These are phyloP conservation scores for Monilinia laxa DNA, from an alignment of 2,329 filamentous ascomycete genomes.

Conservation along the genomic window DNA sequence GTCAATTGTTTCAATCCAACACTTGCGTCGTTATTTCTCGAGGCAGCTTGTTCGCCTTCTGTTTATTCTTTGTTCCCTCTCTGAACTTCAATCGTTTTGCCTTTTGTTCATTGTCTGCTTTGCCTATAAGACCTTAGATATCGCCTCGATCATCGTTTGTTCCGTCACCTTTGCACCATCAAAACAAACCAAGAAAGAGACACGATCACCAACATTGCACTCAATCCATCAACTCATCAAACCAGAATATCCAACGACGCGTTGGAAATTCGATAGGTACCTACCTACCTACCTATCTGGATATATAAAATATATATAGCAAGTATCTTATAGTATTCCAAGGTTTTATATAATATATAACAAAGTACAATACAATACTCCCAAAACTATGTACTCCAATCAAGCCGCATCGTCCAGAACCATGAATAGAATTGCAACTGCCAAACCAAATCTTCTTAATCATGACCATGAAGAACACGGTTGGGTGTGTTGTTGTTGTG, in stretches of 20 bases:
- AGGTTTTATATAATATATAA: too few relatives aligned
- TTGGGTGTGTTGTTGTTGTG: constrained; percentile 18
- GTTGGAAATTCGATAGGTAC: too few relatives aligned
- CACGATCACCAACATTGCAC: neutral
- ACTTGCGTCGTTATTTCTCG: neutral
- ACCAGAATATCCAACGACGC: too few relatives aligned
- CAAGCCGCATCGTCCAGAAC: neutral
- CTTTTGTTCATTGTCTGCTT: neutral
- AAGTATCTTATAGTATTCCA: too few relatives aligned
- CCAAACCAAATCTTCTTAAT: neutral
- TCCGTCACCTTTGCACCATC: neutral
- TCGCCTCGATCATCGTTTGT: neutral
- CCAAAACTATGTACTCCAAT: neutral
- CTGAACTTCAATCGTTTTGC: neutral
- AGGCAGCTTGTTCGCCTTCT: neutral
- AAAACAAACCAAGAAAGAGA: neutral
- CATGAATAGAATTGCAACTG: too few relatives aligned
- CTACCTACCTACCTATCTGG: too few relatives aligned
- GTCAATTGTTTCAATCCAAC: neutral
- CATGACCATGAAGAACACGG: neutral
- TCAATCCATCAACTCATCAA: neutral
- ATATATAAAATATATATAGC: too few relatives aligned
- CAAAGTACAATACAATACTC: too few relatives aligned
- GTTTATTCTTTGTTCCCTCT: neutral
- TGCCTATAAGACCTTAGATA: neutral